Base-by-base conservation (phyloP, 345 rosid species). In the Aquilaria sinensis region DNA sequence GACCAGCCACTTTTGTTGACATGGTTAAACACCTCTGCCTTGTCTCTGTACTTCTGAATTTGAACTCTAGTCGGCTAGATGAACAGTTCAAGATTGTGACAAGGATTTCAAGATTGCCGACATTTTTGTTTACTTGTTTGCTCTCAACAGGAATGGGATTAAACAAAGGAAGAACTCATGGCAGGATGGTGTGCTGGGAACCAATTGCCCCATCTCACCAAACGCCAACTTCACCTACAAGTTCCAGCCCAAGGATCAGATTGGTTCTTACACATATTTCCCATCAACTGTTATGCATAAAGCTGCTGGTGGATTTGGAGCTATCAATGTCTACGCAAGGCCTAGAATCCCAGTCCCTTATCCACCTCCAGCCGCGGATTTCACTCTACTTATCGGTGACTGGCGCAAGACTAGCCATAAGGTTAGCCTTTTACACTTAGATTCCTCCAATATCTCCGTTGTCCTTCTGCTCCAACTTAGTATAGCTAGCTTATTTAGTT, bases 1-100 rank as follows among this genome's bases (percentile, higher is more conserved):
- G 99, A 94, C 63, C 84, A 88, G 73, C 97, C 99, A 69, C 85
- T 93, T 72, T 96, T 94, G 69, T 72, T 90, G 65, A 94, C 99
- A 51, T 88, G 99, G 98, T 90, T 47, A 16, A 15, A 31, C 14
- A 3, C 43, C 10, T 51, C 33, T 47, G 11, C 33, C 37, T 53
- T 52, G 3, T 29, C 10, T 54, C 47, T 65, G 16, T 49, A 5
- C 4, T 47, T 54, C 23, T 16, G 23, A 16, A 16, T 16, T 16
- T 16, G 23, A 16, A 16, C 23, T 16, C 23, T 16, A 16, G 23
- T 16, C 23, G 23, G 23, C 23, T 16, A 16, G 23, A 16, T 16
- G 23, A 16, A 16, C 23, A 16, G 23, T 16, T 16, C 23, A 16
- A 16, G 23, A 16, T 16, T 16, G 23, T 16, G 23, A 16, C 23